A percentile compares a stretch with the other conserved stretches of the same genome.
Conservation (phyloP, 2,329 filamentous ascomycete species). For the Verticillium isaacii region DNA sequence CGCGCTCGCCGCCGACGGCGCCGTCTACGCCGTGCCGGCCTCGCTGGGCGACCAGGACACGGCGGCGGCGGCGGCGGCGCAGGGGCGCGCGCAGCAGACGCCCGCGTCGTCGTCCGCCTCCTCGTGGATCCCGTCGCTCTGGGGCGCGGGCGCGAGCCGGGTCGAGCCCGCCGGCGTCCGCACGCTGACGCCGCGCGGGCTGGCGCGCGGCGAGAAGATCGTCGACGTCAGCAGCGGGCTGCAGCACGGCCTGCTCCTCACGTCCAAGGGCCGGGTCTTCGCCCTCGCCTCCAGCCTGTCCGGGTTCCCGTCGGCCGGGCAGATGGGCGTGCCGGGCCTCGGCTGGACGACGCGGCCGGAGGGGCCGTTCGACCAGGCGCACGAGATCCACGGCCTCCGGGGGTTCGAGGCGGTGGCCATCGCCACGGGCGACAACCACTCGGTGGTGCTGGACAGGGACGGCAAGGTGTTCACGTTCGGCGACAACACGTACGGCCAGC, state of each 20-base stretch:
- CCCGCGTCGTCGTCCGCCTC: constrained; percentile 17
- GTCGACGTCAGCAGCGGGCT: constrained; percentile 71
- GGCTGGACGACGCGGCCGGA: constrained; percentile 72
- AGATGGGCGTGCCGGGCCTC: constrained; percentile 81
- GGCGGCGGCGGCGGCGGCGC: constrained; percentile 58
- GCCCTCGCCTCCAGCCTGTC: constrained; percentile 78
- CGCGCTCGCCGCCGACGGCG: constrained; percentile 68
- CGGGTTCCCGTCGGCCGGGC: constrained; percentile 75
- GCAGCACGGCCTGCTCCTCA: constrained; percentile 83
- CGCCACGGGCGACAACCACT: constrained; percentile 83
- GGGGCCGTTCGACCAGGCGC: constrained; percentile 75
- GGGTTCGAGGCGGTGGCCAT: constrained; percentile 70
- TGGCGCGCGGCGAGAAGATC: constrained; percentile 68
- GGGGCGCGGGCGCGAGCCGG: constrained; percentile 38
- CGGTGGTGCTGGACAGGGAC: constrained; percentile 68
- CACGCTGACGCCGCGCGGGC: constrained; percentile 57
- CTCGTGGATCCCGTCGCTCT: constrained; percentile 73
- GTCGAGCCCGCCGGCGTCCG: constrained; percentile 61
- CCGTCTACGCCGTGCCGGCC: constrained; percentile 80
- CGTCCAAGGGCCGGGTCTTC: constrained; percentile 80
- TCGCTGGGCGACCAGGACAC: constrained; percentile 65
- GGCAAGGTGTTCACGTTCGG: constrained; percentile 84
- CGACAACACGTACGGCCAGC: constrained; percentile 86
- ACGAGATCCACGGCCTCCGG: constrained; percentile 69
- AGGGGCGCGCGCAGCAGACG: constrained; percentile 38